Base-by-base conservation (phyloP, 2,329 filamentous ascomycete genomes). In the Magnaporthiopsis incrustans region DNA sequence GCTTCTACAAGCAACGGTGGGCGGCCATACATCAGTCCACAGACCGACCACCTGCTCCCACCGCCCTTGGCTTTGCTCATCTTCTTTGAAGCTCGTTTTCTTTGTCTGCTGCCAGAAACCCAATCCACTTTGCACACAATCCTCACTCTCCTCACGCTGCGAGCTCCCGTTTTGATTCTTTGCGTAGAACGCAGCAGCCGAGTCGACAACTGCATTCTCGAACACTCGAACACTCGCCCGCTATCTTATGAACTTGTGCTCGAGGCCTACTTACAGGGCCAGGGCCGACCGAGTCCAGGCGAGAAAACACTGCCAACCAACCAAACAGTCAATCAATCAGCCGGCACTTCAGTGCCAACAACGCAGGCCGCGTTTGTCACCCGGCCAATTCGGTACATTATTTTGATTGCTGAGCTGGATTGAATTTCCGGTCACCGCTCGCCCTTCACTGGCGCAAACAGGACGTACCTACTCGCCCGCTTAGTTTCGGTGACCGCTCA, bases 1-100 rank as follows among this genome's bases (percentile, higher is more conserved):
- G 63, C 63, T 64, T 64, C 63, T 64, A 62, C 60, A 62, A 62
- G 27, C 60, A 62, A 53, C 59, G 30, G n/a, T 35, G 60, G 44
- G 30, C 59, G 27, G 5, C 7, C 38, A 38, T 38, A n/a, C 22
- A 25, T 44, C 57, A 50, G 33, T 60, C 44, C 57, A 61, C 26
- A 33, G 32, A 38, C 44, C 44, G 44, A 53, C 44, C 63, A 59
- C n/a, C 57, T 44, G 26, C 59, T 30, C 38, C 60, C 38, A 56
- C 38, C 44, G 25, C 60, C 30, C 14, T 53, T 26, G 22, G 25
- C 38, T 8, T 14, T n/a, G 12, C 22, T 22, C 60, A 50, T 56
- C n/a, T 38, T 32, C 60, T 53, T 32, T 61, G 22, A 18, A 50
- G 26, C 32, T 57, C 60, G 26, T 6, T 27, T 30, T 62, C 56